phyloP scores from a whole-genome alignment of 2,329 filamentous ascomycete species.

The Boeremia exigua region DNA sequence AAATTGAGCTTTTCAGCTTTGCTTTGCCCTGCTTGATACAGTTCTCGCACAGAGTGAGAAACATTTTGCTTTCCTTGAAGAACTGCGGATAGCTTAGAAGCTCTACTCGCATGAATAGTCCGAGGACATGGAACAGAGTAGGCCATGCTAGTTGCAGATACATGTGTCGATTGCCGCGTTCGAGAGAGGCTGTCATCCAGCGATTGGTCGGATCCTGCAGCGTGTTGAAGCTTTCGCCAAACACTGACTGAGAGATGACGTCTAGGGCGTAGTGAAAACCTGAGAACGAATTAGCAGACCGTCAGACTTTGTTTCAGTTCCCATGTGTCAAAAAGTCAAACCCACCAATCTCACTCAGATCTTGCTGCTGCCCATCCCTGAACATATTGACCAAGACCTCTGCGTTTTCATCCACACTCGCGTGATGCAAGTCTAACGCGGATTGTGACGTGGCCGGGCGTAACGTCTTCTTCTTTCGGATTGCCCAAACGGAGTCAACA shows the following conservation, averaged over 20 bases:
- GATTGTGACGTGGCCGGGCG: not conserved
- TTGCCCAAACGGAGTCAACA: not conserved
- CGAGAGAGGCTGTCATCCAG: not conserved
- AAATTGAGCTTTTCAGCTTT: not conserved
- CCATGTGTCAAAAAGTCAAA: not conserved
- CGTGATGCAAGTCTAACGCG: not conserved
- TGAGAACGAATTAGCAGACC: not conserved
- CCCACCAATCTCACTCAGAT: not conserved
- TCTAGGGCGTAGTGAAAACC: not conserved
- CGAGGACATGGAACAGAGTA: not conserved
- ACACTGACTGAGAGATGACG: not conserved
- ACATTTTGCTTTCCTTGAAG: not conserved
- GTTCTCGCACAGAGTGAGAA: not conserved
- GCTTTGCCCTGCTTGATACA: not conserved
- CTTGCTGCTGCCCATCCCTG: not conserved
- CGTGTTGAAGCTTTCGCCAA: not conserved
- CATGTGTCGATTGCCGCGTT: not conserved
- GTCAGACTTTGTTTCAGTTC: not conserved
- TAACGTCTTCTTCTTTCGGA: not conserved
- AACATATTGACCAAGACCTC: not conserved
- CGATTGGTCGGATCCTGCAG: not conserved
- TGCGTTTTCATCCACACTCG: not conserved
- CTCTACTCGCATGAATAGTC: not conserved
- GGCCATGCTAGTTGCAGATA: not conserved
- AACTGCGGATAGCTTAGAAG: not conserved